Conservation (phyloP, 352 stramenopile species). For the Globisporangium orthogonon region DNA sequence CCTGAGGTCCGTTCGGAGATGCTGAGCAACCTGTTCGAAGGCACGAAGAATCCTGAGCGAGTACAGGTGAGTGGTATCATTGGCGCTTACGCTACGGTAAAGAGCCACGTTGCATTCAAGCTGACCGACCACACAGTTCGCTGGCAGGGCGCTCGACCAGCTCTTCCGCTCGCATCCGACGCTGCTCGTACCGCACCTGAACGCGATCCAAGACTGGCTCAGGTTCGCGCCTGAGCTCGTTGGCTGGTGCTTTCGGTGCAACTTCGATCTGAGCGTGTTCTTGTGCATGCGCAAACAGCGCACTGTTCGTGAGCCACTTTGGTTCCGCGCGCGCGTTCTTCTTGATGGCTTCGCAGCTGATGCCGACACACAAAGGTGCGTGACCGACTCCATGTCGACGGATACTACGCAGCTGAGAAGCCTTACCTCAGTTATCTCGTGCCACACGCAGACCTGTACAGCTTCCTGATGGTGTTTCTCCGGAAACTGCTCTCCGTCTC, state of each 20-base stretch:
- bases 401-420: not conserved
- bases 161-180: conserved; percentile 22
- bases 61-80: conserved; percentile 4
- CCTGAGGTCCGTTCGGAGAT: conserved; percentile 50
- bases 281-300: conserved; percentile 8
- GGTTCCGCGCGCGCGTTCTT: conserved; percentile 34
- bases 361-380: conserved; percentile 37
- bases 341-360: conserved; percentile 34
- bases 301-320: conserved; percentile 43
- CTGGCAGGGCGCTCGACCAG: conserved; percentile 13
- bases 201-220: conserved; percentile 65
- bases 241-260: not conserved
- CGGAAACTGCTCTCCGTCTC: conserved; percentile 63
- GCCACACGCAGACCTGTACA: conserved; percentile 47
- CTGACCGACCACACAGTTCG: conserved; percentile 1
- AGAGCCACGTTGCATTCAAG: too few species aligned
- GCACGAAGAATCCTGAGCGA: conserved; percentile 7
- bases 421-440: too few species aligned
- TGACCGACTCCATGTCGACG: not conserved
- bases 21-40: conserved; percentile 39
- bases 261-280: not conserved
- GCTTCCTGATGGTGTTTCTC: conserved; percentile 78
- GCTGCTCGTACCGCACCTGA: conserved; percentile 34
- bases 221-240: conserved; percentile 17
- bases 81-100: too few species aligned